A percentile compares a stretch with the other conserved stretches of the same genome.
Evolutionary conservation across 1,139 yeast genomes (phyloP).

Genomic region (Scheffersomyces segobiensis): DNA sequence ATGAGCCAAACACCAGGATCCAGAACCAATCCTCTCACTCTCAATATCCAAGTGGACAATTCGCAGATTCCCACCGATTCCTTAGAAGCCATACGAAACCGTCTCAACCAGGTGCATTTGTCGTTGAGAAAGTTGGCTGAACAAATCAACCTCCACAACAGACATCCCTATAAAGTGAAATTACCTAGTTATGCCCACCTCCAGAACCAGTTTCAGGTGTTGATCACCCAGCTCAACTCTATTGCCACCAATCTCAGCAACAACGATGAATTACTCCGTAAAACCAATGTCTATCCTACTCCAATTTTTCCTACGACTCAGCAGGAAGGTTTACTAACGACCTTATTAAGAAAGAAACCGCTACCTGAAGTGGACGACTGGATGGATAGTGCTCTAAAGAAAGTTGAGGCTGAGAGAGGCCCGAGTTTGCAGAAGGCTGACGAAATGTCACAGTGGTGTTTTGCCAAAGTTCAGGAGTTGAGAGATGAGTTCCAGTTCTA

Average conservation of each 20-base stretch:
- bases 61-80: constrained; percentile 40
- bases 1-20: neutral
- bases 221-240: constrained; percentile 77
- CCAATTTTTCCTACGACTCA: constrained; percentile 82
- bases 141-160: constrained; percentile 40
- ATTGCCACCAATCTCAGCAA: constrained; percentile 66
- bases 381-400: constrained; percentile 61
- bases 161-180: constrained; percentile 39
- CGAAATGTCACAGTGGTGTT: constrained; percentile 65
- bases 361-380: constrained; percentile 89
- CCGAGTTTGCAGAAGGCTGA: constrained; percentile 41
- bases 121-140: constrained; percentile 46
- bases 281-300: constrained; percentile 79
- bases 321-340: constrained; percentile 78
- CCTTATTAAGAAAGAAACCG: constrained; percentile 81
- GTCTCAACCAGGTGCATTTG: constrained; percentile 46
- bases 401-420: constrained; percentile 25
- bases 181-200: constrained; percentile 44
- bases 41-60: constrained; percentile 14
- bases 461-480: constrained; percentile 49
- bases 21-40: neutral
- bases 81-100: constrained; percentile 43
- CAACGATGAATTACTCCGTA: constrained; percentile 57
- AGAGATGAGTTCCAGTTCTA: constrained; percentile 60
- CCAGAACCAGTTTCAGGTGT: constrained; percentile 82